These are phyloP conservation scores for Saccharomycopsis olivae DNA, from an alignment of 805 yeast species.

Conservation along the genomic window DNA sequence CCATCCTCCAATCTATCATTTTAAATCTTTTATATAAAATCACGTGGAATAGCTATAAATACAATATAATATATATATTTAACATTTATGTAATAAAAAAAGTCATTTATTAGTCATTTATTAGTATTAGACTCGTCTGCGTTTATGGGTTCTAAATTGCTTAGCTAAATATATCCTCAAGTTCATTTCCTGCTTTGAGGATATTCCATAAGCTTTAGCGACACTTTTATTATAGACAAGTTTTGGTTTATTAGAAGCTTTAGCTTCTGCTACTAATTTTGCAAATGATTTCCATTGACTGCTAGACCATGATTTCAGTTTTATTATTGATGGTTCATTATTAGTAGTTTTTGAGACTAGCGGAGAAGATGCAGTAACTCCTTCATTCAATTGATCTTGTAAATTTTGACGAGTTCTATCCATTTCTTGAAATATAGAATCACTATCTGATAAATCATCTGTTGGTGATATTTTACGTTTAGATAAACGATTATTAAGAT, in stretches of 20 bases:
- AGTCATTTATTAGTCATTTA: constrained; percentile 1
- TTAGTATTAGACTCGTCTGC: not conserved
- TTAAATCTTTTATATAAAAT: too few relatives aligned
- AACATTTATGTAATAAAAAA: too few relatives aligned
- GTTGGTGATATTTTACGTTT: too few relatives aligned
- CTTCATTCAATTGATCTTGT: not conserved
- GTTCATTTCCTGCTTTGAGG: constrained; percentile 5
- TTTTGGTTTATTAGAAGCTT: not conserved
- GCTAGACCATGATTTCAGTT: not conserved
- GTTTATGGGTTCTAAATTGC: not conserved
- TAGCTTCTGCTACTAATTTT: constrained; percentile 7
- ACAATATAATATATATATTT: too few relatives aligned
- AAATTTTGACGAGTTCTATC: not conserved
- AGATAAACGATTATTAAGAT: too few relatives aligned
- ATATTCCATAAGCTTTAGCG: constrained; percentile 2
- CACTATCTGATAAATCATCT: not conserved
- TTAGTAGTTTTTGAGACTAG: not conserved
- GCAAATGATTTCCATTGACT: constrained; percentile 11
- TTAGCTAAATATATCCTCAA: constrained; percentile 7
- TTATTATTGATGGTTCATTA: not conserved
- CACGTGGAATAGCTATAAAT: too few relatives aligned
- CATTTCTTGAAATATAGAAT: not conserved
- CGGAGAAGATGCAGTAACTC: too few relatives aligned
- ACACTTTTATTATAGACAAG: constrained; percentile 7
- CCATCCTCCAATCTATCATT: too few relatives aligned